These are phyloP conservation scores for Sphenostylis stenocarpa DNA, from an alignment of 306 rosid genomes.

Conservation along the genomic window DNA sequence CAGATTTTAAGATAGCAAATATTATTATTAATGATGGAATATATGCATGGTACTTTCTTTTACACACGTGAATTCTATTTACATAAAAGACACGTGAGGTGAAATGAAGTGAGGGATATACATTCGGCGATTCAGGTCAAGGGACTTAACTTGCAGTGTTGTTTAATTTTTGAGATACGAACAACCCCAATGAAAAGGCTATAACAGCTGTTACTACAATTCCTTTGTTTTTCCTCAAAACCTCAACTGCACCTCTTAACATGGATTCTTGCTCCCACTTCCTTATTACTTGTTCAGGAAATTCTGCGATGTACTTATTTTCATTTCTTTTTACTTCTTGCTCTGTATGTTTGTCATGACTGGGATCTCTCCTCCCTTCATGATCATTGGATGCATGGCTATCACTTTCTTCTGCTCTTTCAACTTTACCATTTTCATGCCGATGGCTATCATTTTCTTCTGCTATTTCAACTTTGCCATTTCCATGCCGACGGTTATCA, in stretches of 20 bases:
- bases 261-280: slow-evolving; percentile 48
- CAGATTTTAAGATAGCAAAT: slow-evolving; percentile 6
- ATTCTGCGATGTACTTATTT: background rate
- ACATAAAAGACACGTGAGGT: background rate
- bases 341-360: slow-evolving; percentile 17
- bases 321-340: slow-evolving; percentile 19
- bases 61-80: no score
- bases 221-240: slow-evolving; percentile 51
- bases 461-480: background rate
- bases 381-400: background rate
- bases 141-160: slow-evolving; percentile 14
- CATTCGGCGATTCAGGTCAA: slow-evolving; percentile 12
- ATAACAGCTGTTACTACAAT: slow-evolving; percentile 52
- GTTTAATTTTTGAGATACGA: slow-evolving; percentile 40
- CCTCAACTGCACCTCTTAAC: slow-evolving; percentile 32
- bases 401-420: slow-evolving; percentile 29
- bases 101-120: slow-evolving; percentile 19
- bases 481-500: background rate
- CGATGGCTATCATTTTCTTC: background rate
- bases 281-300: slow-evolving; percentile 34
- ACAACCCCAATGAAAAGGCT: slow-evolving; percentile 65
- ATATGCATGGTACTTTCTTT: slow-evolving; percentile 18
- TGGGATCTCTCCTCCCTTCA: background rate
- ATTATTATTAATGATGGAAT: slow-evolving; percentile 7
- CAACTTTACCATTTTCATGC: background rate